Evolutionary conservation across 1,139 yeast species (phyloP).

Genomic region (Sugiyamaella paludigena): DNA sequence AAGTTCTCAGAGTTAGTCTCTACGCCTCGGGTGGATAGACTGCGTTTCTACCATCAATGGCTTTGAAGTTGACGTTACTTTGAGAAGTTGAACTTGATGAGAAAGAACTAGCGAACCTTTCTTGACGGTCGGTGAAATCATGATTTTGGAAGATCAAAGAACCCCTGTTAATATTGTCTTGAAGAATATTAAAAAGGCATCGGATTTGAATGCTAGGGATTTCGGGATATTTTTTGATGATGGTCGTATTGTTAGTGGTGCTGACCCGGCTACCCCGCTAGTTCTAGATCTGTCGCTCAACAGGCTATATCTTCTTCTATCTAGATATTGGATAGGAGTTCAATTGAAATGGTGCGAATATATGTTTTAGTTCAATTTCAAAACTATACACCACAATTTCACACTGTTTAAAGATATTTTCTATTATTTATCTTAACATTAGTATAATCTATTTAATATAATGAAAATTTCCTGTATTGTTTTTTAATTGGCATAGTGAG

Average conservation of each 20-base stretch:
- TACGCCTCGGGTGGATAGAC: too few relatives aligned
- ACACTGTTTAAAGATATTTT: too few relatives aligned
- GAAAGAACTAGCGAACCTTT: conserved; percentile 47
- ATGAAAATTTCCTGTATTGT: too few relatives aligned
- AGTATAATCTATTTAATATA: too few relatives aligned
- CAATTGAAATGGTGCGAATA: too few relatives aligned
- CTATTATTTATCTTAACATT: too few relatives aligned
- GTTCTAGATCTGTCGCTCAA: conserved; percentile 53
- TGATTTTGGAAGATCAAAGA: conserved; percentile 40
- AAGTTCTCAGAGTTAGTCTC: too few relatives aligned
- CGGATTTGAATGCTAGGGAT: conserved; percentile 41
- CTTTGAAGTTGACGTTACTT: conserved; percentile 52
- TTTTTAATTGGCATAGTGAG: conserved; percentile 29
- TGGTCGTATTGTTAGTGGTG: conserved; percentile 58
- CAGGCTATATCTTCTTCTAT: conserved; percentile 27
- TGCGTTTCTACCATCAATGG: too few relatives aligned
- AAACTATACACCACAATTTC: too few relatives aligned
- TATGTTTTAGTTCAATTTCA: too few relatives aligned
- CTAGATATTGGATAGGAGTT: too few relatives aligned
- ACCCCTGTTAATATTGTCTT: conserved; percentile 43
- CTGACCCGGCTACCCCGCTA: conserved; percentile 62
- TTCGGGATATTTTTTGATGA: conserved; percentile 58
- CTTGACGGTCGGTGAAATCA: conserved; percentile 46
- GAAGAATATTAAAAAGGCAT: conserved; percentile 28
- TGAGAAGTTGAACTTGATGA: conserved; percentile 56